Percentiles rank a stretch among this genome's conserved stretches.
These are phyloP conservation scores for Emergomyces pasteurianus DNA, from an alignment of 2,329 filamentous ascomycete genomes.

Conservation along the genomic window DNA sequence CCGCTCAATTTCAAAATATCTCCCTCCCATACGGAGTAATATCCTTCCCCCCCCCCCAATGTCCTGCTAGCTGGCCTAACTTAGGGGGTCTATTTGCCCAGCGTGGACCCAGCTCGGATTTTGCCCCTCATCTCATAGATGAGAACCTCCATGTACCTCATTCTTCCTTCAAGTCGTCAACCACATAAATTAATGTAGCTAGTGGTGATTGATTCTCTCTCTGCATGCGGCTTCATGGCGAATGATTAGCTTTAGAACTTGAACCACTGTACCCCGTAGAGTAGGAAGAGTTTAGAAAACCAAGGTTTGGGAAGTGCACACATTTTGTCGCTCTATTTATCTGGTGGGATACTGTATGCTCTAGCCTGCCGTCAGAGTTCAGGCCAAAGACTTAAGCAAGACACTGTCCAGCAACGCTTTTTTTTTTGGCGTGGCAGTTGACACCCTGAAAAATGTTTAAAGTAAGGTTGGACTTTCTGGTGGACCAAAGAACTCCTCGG, in stretches of 20 bases:
- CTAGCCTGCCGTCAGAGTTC: neutral
- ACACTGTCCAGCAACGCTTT: neutral
- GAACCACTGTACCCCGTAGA: neutral
- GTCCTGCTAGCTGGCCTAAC: neutral
- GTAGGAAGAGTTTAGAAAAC: neutral
- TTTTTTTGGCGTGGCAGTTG: neutral
- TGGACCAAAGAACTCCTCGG: neutral
- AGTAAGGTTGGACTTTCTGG: neutral
- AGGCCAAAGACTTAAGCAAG: neutral
- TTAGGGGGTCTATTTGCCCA: neutral
- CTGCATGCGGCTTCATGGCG: neutral
- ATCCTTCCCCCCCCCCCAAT: too few relatives aligned
- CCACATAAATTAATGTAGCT: neutral
- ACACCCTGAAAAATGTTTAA: neutral
- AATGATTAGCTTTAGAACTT: neutral
- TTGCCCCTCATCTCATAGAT: neutral
- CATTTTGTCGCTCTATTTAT: neutral
- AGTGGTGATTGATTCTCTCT: neutral
- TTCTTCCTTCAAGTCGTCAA: neutral
- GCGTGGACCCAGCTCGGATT: neutral
- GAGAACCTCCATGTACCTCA: neutral
- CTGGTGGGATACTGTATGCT: neutral
- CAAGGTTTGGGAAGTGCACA: neutral
- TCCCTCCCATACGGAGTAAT: neutral
- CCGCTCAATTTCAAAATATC: neutral